These are phyloP conservation scores for Patellifolia procumbens DNA, from an alignment of 179 eudicot genomes.

Conservation along the genomic window DNA sequence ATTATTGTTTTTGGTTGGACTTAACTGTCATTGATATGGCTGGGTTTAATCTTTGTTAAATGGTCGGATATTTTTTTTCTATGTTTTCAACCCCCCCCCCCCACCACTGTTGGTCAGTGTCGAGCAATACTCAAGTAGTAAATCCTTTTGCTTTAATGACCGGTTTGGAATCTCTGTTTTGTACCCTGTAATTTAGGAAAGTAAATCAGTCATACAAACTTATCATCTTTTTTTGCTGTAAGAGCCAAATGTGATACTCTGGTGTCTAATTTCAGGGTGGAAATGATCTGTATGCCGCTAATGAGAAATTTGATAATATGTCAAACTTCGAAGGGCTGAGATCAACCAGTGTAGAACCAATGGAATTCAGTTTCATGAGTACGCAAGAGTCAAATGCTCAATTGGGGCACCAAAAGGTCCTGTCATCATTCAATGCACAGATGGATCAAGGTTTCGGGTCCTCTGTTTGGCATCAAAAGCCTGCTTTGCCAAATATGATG, in stretches of 20 bases:
- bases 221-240: not conserved
- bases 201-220: not conserved
- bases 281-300: constrained; percentile 46
- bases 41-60: too few relatives aligned
- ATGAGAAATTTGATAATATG: constrained; percentile 46
- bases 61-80: too few relatives aligned
- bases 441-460: constrained; percentile 66
- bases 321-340: constrained; percentile 56
- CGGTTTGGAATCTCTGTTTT: not conserved
- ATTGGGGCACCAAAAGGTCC: constrained; percentile 53
- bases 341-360: constrained; percentile 57
- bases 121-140: too few relatives aligned
- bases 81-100: too few relatives aligned
- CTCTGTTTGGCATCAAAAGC: constrained; percentile 72
- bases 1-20: too few relatives aligned
- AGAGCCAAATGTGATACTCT: constrained; percentile 15
- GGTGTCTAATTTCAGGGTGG: constrained; percentile 47
- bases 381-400: constrained; percentile 55
- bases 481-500: constrained; percentile 52
- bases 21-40: too few relatives aligned
- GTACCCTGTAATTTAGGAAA: not conserved
- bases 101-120: too few relatives aligned
- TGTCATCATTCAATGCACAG: constrained; percentile 47
- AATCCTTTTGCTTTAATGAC: too few relatives aligned
- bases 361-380: constrained; percentile 82